Evolutionary conservation across 1,284 basidiomycete genomes (phyloP).

Genomic region (Tylopilus sp.): DNA sequence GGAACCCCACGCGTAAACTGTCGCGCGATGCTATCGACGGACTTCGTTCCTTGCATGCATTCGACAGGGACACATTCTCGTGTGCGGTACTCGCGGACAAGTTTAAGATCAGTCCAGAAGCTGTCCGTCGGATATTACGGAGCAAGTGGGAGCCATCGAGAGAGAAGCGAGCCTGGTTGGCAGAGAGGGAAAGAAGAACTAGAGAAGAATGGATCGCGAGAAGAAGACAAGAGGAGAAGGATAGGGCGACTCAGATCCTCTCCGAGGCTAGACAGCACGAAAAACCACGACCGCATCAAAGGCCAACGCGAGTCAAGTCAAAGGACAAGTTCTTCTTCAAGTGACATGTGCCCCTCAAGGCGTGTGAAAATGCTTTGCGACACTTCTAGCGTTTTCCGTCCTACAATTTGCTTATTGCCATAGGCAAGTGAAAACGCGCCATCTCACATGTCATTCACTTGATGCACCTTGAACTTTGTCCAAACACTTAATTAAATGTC

Average conservation of each 20-base stretch:
- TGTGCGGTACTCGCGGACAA: slow-evolving; percentile 70
- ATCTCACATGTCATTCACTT: slow-evolving; percentile 9
- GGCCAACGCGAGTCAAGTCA: slow-evolving; percentile 25
- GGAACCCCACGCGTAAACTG: slow-evolving; percentile 83
- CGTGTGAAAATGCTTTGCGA: slow-evolving; percentile 14
- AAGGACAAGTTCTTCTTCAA: slow-evolving; percentile 42
- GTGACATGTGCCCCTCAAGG: slow-evolving; percentile 23
- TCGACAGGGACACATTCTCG: slow-evolving; percentile 68
- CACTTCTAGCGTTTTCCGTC: neutral
- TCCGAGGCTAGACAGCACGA: slow-evolving; percentile 22
- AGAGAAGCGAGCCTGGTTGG: slow-evolving; percentile 52
- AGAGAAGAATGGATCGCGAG: slow-evolving; percentile 42
- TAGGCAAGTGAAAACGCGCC: slow-evolving; percentile 3
- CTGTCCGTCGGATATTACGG: slow-evolving; percentile 78
- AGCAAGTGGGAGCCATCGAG: slow-evolving; percentile 72
- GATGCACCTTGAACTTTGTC: slow-evolving; percentile 1
- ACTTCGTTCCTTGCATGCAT: slow-evolving; percentile 65
- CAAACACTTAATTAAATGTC: slow-evolving; percentile 5
- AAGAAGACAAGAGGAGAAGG: slow-evolving; percentile 43
- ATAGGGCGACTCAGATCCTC: slow-evolving; percentile 30
- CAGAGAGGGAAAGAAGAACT: slow-evolving; percentile 54
- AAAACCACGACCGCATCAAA: slow-evolving; percentile 14
- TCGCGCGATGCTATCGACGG: slow-evolving; percentile 91
- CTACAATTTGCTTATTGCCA: neutral
- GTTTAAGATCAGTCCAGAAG: slow-evolving; percentile 85